Base-by-base conservation (phyloP, 257 asterid species). In the Solanum raphanifolium region DNA sequence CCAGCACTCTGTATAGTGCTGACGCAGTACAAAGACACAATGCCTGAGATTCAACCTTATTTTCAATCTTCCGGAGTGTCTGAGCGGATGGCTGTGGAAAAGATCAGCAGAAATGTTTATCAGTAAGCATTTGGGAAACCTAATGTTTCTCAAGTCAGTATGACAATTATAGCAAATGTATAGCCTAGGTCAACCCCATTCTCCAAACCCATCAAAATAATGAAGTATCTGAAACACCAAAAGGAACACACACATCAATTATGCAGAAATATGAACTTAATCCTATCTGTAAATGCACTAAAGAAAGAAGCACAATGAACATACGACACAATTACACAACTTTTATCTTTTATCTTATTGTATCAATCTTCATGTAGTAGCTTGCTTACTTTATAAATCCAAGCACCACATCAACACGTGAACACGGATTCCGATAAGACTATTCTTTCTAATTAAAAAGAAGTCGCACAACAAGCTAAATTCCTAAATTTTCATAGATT, bases 31-130 rank as follows among this genome's bases (percentile, higher is more conserved):
- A 68, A 25, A 60, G 31, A 66, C 83, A 46, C 85, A 25, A 34
- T 16, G 72, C 68, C 79, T 55, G 88, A 16, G 75, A 55, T 38
- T 31, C 66, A 85, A n/a, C 74, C 43, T 34, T 74, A 73, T 25
- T 27, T 52, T 90, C 91, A 92, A 25, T 86, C 86, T 82, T 87
- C 93, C 2, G 87, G 89, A 16, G 90, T 82, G 86, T 92, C 93
- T 4, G 93, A 85, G 71, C 93, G 94, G 35, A 87, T 68, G 55
- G 89, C 94, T 90, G 92, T 34, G 55, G 41, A 65, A n/a, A 62
- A 68, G 79, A 75, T 23, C 62, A 84, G 34, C 20, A 75, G 41
- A 52, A 68, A 58, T 41, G 27, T 2, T 66, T 23, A 29, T 74
- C 16, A 86, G 88, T 39, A 18, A 34, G 35, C 69, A 35, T 35